Percentiles rank a stretch among this genome's conserved stretches.
These are phyloP conservation scores for Pleurotus ostreatus DNA, from an alignment of 768 basidiomycete genomes.

Conservation along the genomic window DNA sequence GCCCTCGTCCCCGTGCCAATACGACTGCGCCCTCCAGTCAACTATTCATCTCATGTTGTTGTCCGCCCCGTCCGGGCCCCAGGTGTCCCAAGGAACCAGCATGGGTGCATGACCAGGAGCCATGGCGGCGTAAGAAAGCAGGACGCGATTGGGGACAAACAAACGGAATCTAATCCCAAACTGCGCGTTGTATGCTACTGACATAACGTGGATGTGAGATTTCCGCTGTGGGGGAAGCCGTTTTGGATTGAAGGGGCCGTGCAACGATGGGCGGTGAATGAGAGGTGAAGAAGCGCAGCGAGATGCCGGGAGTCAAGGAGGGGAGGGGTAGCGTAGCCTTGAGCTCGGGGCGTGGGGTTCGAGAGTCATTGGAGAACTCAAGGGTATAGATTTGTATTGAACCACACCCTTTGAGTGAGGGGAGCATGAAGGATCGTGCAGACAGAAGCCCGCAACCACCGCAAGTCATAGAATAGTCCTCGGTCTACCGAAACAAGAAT, in stretches of 20 bases:
- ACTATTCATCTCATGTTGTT: too few species aligned
- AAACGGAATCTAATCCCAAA: conserved; percentile 1
- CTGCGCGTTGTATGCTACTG: not conserved
- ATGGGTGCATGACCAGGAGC: too few species aligned
- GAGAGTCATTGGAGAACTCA: conserved; percentile 9
- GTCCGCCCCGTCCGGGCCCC: conserved; percentile 10
- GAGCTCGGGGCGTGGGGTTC: not conserved
- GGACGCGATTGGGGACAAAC: conserved; percentile 12
- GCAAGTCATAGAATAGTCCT: conserved; percentile 17
- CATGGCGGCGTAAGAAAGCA: conserved; percentile 8
- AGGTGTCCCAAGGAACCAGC: conserved; percentile 10
- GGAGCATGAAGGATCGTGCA: conserved; percentile 38
- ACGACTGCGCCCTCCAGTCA: too few species aligned
- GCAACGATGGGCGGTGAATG: conserved; percentile 33
- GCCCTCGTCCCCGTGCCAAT: too few species aligned
- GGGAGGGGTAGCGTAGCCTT: conserved; percentile 16
- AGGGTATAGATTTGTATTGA: conserved; percentile 42
- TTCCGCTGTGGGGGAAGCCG: conserved; percentile 19
- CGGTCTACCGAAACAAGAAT: not conserved
- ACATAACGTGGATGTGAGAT: conserved; percentile 11
- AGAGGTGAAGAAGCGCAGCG: conserved; percentile 17
- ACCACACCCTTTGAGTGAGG: conserved; percentile 28
- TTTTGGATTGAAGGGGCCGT: conserved; percentile 15
- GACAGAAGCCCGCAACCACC: conserved; percentile 48
- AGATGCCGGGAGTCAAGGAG: conserved; percentile 6